Percentiles rank a stretch among this genome's conserved stretches.
Evolutionary conservation across 129 eudicot genomes (phyloP).

Genomic region (sunflower (Helianthus annuus)): HanXRQr2.0-SUNRISE NC_035434.2:125004437-125004936

Average conservation of each 20-base stretch:
- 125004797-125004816: neutral
- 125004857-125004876: too few species aligned
- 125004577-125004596: constrained; percentile 15
- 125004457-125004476: too few species aligned
- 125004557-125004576: constrained; percentile 23
- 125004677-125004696: constrained; percentile 97
- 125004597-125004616: constrained; percentile 5
- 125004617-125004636: neutral
- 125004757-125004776: constrained; percentile 24
- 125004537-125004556: constrained; percentile 88
- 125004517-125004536: constrained; percentile 98
- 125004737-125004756: constrained; percentile 42
- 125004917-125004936: constrained; percentile 75
- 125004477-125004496: constrained; percentile 55
- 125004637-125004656: neutral
- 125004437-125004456: too few species aligned
- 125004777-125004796: neutral
- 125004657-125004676: constrained; percentile 58
- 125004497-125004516: constrained; percentile 88
- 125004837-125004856: too few species aligned
- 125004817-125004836: too few species aligned
- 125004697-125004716: constrained; percentile 87
- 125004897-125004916: too few species aligned
- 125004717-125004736: constrained; percentile 69
- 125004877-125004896: too few species aligned